Evolutionary conservation across 176 grass and related monocot genomes (phyloP), one percentile per base, ranked within the genome.

Genomic region (Triticum turgidum): DNA sequence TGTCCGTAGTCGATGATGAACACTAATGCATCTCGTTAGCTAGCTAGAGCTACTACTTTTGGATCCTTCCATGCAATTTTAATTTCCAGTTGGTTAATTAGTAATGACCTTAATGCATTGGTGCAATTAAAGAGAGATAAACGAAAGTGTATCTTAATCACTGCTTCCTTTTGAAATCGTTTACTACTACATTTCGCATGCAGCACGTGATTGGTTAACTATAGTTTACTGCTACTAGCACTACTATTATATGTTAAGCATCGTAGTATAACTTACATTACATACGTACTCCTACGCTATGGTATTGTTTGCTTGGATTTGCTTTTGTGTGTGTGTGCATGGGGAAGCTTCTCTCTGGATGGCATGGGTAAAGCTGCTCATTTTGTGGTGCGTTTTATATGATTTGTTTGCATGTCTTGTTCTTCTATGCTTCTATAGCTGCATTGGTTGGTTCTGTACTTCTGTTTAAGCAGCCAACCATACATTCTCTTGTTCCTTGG

Each of bases 341-440:
- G 90, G 89, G 54, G 89, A 91, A 91, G 90, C 86, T 91, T 91
- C 86, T 91, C 49, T 85, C 38, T 78, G 77, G 89, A 79, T 91
- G 77, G 69, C 17, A 69, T 75, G 45, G 61, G 79, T 49, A 84
- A 87, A 84, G 85, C 20, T 69, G 63, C 68, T 11, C 11, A 18
- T 73, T 83, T 84, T 82, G 49, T 70, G n/a, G 8, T 88, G 82
- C 54, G 72, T 90, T 87, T 91, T 88, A 78, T 88, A 91, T 88
- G 63, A 82, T 88, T 85, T 78, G 39, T 81, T 88, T 59, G 80
- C 42, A 52, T 84, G 73, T 83, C 71, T 85, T 80, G 59, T 89
- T 84, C 82, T 73, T 61, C 81, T 59, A 61, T 45, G 70, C 54
- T 73, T 6, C 69, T 32, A 29, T 44, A 76, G 72, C 69, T 78